phyloP scores from a whole-genome alignment of 2,329 filamentous ascomycete species.

The Mariannaea elegans region DNA sequence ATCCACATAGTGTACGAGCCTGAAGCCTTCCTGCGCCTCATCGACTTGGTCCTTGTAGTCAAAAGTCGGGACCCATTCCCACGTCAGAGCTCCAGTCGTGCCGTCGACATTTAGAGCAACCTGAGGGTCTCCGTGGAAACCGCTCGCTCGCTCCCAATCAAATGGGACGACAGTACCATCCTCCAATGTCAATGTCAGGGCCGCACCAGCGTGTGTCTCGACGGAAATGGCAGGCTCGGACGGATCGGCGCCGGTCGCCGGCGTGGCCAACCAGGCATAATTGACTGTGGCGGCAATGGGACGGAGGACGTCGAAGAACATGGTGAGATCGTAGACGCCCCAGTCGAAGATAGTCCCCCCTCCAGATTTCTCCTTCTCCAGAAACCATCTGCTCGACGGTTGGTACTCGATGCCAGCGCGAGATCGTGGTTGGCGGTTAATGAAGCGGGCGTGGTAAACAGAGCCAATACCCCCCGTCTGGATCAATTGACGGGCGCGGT shows the following conservation, averaged over 20 bases:
- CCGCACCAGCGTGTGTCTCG: constrained; percentile 20
- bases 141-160: constrained; percentile 21
- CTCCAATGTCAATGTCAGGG: constrained; percentile 15
- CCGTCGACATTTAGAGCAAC: constrained; percentile 21
- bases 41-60: constrained; percentile 23
- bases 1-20: constrained; percentile 21
- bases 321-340: constrained; percentile 25
- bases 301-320: constrained; percentile 26
- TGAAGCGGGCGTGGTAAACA: constrained; percentile 22
- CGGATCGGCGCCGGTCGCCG: constrained; percentile 10
- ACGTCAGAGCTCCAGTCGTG: constrained; percentile 14
- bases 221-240: constrained; percentile 11
- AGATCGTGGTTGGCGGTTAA: constrained; percentile 23
- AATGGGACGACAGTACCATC: constrained; percentile 18
- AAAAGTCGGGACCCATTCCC: constrained; percentile 28
- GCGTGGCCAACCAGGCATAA: constrained; percentile 23
- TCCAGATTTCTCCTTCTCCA: constrained; percentile 19
- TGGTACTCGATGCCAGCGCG: constrained; percentile 25
- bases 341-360: constrained; percentile 24
- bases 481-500: constrained; percentile 19
- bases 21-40: constrained; percentile 11
- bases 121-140: constrained; percentile 21
- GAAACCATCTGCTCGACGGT: constrained; percentile 23
- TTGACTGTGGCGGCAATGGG: constrained; percentile 18
- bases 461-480: constrained; percentile 10